Conservation (phyloP, 257 asterid genomes). For the Salvia miltiorrhiza region DNA sequence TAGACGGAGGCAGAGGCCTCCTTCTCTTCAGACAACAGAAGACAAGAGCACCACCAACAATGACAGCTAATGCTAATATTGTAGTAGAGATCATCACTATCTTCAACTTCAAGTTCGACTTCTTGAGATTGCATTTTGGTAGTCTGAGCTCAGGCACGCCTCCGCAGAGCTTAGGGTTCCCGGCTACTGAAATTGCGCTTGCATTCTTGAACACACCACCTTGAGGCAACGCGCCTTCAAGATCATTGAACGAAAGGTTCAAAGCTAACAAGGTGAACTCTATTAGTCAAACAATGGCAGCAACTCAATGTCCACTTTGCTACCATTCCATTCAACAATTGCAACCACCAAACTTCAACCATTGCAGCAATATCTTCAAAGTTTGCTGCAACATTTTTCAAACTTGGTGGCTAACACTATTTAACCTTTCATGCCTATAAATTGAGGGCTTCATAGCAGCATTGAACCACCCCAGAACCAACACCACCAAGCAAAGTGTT, state of each 20-base stretch:
- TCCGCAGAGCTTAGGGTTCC: slow-evolving; percentile 36
- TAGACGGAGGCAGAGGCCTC: background rate
- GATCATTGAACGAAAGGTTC: too few species aligned
- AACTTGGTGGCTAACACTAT: too few species aligned
- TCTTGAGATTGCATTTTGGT: slow-evolving; percentile 12
- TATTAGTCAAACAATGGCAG: too few species aligned
- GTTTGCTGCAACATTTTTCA: too few species aligned
- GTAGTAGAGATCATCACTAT: background rate
- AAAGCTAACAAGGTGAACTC: slow-evolving; percentile 24
- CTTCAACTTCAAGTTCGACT: background rate
- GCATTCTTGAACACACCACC: slow-evolving; percentile 33
- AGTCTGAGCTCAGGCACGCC: slow-evolving; percentile 27
- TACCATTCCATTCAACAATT: too few species aligned
- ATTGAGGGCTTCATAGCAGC: too few species aligned
- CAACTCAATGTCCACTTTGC: too few species aligned
- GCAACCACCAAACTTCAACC: too few species aligned
- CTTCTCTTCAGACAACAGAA: background rate
- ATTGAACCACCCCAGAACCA: too few species aligned
- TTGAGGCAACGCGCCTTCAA: slow-evolving; percentile 36
- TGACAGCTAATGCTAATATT: background rate
- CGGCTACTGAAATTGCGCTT: slow-evolving; percentile 23
- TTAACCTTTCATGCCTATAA: too few species aligned
- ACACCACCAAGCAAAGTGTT: too few species aligned
- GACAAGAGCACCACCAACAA: background rate
- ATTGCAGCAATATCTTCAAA: too few species aligned